phyloP scores from a whole-genome alignment of 2,329 filamentous ascomycete genomes.

The Xylariaceae sp. region DNA sequence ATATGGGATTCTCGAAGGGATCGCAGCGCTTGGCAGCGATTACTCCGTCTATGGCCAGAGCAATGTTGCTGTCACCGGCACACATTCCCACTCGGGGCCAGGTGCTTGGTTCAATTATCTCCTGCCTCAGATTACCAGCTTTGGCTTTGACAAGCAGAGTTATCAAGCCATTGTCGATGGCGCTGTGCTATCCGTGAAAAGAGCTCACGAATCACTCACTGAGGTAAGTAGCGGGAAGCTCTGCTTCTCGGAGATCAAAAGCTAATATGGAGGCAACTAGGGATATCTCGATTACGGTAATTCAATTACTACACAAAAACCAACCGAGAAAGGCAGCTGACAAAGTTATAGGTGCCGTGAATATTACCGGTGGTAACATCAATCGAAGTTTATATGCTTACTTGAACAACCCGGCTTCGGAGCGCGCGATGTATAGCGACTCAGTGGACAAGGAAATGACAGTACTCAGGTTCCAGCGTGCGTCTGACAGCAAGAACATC shows the following conservation, averaged over 20 bases:
- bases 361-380: slow-evolving; percentile 68
- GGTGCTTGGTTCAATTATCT: slow-evolving; percentile 92
- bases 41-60: slow-evolving; percentile 71
- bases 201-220: slow-evolving; percentile 67
- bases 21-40: slow-evolving; percentile 63
- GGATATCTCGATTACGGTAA: slow-evolving; percentile 65
- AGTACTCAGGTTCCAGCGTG: slow-evolving; percentile 67
- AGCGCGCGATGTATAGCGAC: slow-evolving; percentile 47
- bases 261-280: slow-evolving; percentile 31
- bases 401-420: slow-evolving; percentile 70
- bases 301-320: not conserved
- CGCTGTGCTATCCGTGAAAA: slow-evolving; percentile 70
- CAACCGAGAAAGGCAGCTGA: slow-evolving; percentile 3
- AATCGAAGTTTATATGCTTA: slow-evolving; percentile 85
- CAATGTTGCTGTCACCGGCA: slow-evolving; percentile 85
- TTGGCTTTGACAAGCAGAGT: slow-evolving; percentile 79
- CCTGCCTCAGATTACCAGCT: slow-evolving; percentile 80
- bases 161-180: slow-evolving; percentile 86
- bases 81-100: slow-evolving; percentile 84
- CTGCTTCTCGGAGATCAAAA: not conserved
- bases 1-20: slow-evolving; percentile 71
- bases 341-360: slow-evolving; percentile 40
- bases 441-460: slow-evolving; percentile 71
- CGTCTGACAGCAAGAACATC: slow-evolving; percentile 66
- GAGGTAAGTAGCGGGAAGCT: slow-evolving; percentile 32